Evolutionary conservation across 495 filamentous ascomycete species (phyloP).

Genomic region (Hypoxylon subgilvum): DNA sequence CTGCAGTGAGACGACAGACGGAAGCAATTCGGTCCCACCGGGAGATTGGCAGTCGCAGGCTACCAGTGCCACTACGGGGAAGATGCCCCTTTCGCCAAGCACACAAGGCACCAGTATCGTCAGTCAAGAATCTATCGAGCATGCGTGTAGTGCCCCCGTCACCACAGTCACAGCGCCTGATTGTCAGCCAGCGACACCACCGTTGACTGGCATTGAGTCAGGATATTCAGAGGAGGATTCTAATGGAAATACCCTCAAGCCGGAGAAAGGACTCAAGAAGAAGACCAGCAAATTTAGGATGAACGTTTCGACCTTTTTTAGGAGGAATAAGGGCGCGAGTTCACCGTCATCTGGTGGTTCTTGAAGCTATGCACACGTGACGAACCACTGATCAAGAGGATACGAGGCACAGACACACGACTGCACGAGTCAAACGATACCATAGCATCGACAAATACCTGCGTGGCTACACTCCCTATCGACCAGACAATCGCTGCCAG

Average conservation of each 20-base stretch:
- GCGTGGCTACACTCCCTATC: slow-evolving; percentile 10
- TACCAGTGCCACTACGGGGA: slow-evolving; percentile 61
- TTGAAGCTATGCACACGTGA: slow-evolving; percentile 2
- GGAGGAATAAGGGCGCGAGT: slow-evolving; percentile 51
- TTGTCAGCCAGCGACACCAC: slow-evolving; percentile 30
- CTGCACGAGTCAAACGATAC: slow-evolving; percentile 3
- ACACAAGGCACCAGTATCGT: slow-evolving; percentile 64
- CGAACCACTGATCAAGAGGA: background rate
- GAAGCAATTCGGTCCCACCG: slow-evolving; percentile 53
- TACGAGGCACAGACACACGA: slow-evolving; percentile 3
- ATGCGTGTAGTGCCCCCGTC: slow-evolving; percentile 47
- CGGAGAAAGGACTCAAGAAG: slow-evolving; percentile 50
- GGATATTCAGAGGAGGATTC: slow-evolving; percentile 38
- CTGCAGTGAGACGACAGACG: slow-evolving; percentile 60
- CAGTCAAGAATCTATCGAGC: slow-evolving; percentile 57
- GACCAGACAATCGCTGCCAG: background rate
- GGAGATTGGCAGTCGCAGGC: slow-evolving; percentile 62
- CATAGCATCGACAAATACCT: slow-evolving; percentile 13
- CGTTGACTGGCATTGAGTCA: slow-evolving; percentile 22
- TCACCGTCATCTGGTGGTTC: slow-evolving; percentile 44
- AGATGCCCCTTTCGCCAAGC: slow-evolving; percentile 64
- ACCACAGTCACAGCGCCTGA: slow-evolving; percentile 49
- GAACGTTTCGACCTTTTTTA: slow-evolving; percentile 52
- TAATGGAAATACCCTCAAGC: slow-evolving; percentile 40
- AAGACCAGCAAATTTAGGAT: slow-evolving; percentile 56